Base-by-base conservation (phyloP, 2,329 filamentous ascomycete species). In the Penicillium decumbens region DNA sequence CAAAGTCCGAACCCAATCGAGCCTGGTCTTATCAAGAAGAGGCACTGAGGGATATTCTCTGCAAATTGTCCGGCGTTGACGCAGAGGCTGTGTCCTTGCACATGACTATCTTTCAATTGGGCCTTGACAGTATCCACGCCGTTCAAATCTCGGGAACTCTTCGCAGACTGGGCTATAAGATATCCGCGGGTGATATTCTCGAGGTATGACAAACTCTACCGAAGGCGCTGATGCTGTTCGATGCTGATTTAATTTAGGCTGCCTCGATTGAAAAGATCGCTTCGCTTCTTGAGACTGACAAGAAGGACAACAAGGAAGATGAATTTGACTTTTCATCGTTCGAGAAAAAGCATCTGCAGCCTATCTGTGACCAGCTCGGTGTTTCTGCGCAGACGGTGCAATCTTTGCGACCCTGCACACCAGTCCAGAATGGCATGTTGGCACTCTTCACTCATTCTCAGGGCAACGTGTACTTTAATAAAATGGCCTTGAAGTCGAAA, bases 51-150 rank as follows among this genome's bases (percentile, higher is more conserved):
- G 62, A 75, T 0, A 73, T 82, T 0, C 67, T 91, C 15, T 76
- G 81, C 0, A 70, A 70, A 6, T 75, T 93, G 23, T 83, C 86
- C 0, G 72, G 75, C 1, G 68, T 79, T 4, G 65, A 79, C 0
- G 48, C 65, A 1, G 60, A 74, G 0, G 72, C 71, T 0, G 84
- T 95, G 41, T 61, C 65, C 3, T 77, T 76, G 10, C 65, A 78
- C 8, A 89, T 83, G 0, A 89, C 88, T 0, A 89, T 97, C 42
- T 95, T 92, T 60, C 83, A 87, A 50, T 80, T 95, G n/a, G 92
- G 92, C 0, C 74, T 96, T 3, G 91, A 96, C 68, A 96, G 91
- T 65, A 93, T 97, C 61, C 91, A 87, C 52, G 88, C 89, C 0
- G 77, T 82, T 13, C 90, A 95, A 62, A 76, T 95, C 8, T 88